Evolutionary conservation across 345 rosid species (phyloP), one percentile per base, ranked within the genome.

Genomic region (Raphanus raphanistrum): DNA sequence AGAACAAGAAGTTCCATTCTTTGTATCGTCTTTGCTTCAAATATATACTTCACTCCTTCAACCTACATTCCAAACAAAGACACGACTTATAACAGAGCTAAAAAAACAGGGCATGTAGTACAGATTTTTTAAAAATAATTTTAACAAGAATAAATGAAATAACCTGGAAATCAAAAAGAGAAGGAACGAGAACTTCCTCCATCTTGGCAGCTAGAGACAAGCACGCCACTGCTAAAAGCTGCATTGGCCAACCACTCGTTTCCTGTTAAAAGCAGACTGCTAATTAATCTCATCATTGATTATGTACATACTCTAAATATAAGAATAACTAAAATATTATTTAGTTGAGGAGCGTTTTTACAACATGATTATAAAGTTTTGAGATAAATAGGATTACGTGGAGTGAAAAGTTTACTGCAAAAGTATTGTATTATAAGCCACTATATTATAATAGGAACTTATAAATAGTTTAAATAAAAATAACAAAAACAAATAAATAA

Each of bases 131-230:
- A 2, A 32, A 15, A 25, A 27, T 10, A 15, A 59, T 9, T 10
- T 9, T 17, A 52, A 54, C 8, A 57, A 63, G 1, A 15, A 36
- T 5, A 17, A 35, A 4, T 0, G 5, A 10, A 28, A 35, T n/a
- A 65, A 94, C 98, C 93, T 95, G 99, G n/a, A 95, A 87, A 86
- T 90, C 94, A 71, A 91, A 54, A 15, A 92, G 89, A 72, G 82
- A 76, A 76, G 98, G 99, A 90, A 87, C 99, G 70, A 89, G 86
- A 68, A 90, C 85, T 82, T 92, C 99, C 97, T 95, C 99, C 98
- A 95, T 90, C 82, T 95, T 95, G 0, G 98, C 99, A 21, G 99
- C 99, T 79, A 95, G 70, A 12, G 99, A 95, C 88, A 95, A 78
- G 87, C 99, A 95, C 68, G 98, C 94, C 50, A 87, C 87, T 10